phyloP scores from a whole-genome alignment of 371 early-diverging fungal species.

The Thermomucor indicae-seudaticae region DNA sequence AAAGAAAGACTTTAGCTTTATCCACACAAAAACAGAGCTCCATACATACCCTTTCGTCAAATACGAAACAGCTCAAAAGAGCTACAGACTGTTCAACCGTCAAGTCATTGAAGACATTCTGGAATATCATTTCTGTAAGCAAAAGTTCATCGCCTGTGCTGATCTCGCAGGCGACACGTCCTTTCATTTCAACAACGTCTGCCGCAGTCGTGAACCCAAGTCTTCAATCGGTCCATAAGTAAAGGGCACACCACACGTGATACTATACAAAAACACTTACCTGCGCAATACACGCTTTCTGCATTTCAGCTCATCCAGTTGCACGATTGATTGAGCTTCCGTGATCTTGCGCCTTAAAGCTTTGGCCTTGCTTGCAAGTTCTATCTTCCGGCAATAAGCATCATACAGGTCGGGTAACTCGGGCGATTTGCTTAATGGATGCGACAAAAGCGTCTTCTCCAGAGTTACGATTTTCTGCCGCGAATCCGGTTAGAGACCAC shows the following conservation, averaged over 20 bases:
- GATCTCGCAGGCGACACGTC: constrained; percentile 99
- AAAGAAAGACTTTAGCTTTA: not conserved
- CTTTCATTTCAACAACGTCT: constrained; percentile 95
- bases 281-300: constrained; percentile 86
- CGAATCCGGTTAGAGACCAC: not conserved
- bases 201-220: constrained; percentile 77
- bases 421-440: constrained; percentile 53
- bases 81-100: constrained; percentile 89
- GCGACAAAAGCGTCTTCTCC: constrained; percentile 58
- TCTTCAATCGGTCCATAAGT: too few species aligned
- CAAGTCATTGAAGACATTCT: constrained; percentile 96
- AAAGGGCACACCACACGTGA: not conserved
- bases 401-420: constrained; percentile 59
- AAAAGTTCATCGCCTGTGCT: constrained; percentile 96
- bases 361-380: constrained; percentile 51
- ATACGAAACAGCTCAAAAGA: constrained; percentile 93
- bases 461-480: constrained; percentile 64
- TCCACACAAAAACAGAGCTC: not conserved
- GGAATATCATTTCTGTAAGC: constrained; percentile 99
- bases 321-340: constrained; percentile 78
- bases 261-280: constrained; percentile 12
- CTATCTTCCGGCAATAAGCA: constrained; percentile 65
- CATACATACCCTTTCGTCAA: constrained; percentile 72
- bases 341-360: constrained; percentile 65
- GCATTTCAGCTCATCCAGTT: constrained; percentile 90